Conservation (phyloP, 306 rosid genomes). For the Ormosia emarginata region DNA sequence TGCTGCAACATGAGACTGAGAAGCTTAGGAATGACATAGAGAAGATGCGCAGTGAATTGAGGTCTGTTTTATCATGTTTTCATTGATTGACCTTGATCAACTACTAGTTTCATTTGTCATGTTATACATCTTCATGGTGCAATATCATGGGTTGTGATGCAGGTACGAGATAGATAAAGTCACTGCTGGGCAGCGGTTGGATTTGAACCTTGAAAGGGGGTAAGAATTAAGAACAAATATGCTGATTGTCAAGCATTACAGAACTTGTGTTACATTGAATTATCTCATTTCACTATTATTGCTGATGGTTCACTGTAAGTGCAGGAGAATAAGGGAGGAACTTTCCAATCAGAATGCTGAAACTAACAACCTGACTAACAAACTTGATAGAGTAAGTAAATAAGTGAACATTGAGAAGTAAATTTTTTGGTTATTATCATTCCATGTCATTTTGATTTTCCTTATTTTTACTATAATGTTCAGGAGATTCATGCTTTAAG, state of each 20-base stretch:
- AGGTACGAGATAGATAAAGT: slow-evolving; percentile 95
- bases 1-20: slow-evolving; percentile 89
- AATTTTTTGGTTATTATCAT: not conserved
- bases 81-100: not conserved
- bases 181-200: slow-evolving; percentile 91
- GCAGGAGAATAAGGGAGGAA: slow-evolving; percentile 94
- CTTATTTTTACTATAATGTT: not conserved
- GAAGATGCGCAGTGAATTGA: slow-evolving; percentile 91
- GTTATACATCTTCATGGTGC: slow-evolving; percentile 8
- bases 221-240: slow-evolving; percentile 28
- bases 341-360: slow-evolving; percentile 81
- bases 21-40: slow-evolving; percentile 86
- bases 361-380: slow-evolving; percentile 80
- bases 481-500: slow-evolving; percentile 89
- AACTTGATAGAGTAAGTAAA: slow-evolving; percentile 82
- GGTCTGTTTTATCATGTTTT: slow-evolving; percentile 38
- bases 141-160: slow-evolving; percentile 29
- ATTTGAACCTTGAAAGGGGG: slow-evolving; percentile 98
- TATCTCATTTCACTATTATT: not conserved
- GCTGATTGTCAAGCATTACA: not conserved
- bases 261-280: slow-evolving; percentile 4
- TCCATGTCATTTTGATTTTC: not conserved
- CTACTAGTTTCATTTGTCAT: slow-evolving; percentile 1
- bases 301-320: not conserved
- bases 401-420: not conserved